Base-by-base conservation (phyloP, 202 grass and related monocot genomes). In the Digitaria exilis region DNA sequence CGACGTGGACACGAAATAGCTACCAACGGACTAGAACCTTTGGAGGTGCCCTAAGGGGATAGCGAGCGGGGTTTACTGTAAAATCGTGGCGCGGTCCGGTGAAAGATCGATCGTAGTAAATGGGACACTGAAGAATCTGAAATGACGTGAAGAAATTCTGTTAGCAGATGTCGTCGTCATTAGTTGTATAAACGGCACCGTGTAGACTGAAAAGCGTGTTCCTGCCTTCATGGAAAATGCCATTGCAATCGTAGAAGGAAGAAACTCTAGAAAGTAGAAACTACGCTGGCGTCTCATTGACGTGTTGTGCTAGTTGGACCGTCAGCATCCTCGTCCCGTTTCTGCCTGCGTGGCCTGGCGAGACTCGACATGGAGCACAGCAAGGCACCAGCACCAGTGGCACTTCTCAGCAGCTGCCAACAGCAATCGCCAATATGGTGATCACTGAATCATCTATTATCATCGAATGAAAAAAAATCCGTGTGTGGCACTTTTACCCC, bases 11-110 rank as follows among this genome's bases (percentile, higher is more conserved):
- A n/a, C n/a, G n/a, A n/a, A n/a, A n/a, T n/a, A n/a, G n/a, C n/a
- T n/a, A n/a, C n/a, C n/a, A n/a, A n/a, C n/a, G n/a, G n/a, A n/a
- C n/a, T n/a, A n/a, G n/a, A n/a, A n/a, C n/a, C n/a, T n/a, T n/a
- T n/a, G n/a, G n/a, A n/a, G n/a, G n/a, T n/a, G n/a, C n/a, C n/a
- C n/a, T n/a, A n/a, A n/a, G n/a, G n/a, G n/a, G n/a, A n/a, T n/a
- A n/a, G n/a, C n/a, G n/a, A n/a, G n/a, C n/a, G 41, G n/a, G 41
- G 73, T 14, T 46, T 46, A 54, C 77, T 76, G 82, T 66, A 58
- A 28, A 67, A 51, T 65, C 44, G 28, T 54, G 55, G 34, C 4
- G n/a, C 9, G 22, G 24, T 13, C 43, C 25, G 68, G 21, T 26
- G 41, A 25, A 29, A 14, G 29, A 18, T n/a, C 1, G 14, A 51